Evolutionary conservation across 176 grass and related monocot genomes (phyloP), one percentile per base, ranked within the genome.

Genomic region (Secale cereale): DNA sequence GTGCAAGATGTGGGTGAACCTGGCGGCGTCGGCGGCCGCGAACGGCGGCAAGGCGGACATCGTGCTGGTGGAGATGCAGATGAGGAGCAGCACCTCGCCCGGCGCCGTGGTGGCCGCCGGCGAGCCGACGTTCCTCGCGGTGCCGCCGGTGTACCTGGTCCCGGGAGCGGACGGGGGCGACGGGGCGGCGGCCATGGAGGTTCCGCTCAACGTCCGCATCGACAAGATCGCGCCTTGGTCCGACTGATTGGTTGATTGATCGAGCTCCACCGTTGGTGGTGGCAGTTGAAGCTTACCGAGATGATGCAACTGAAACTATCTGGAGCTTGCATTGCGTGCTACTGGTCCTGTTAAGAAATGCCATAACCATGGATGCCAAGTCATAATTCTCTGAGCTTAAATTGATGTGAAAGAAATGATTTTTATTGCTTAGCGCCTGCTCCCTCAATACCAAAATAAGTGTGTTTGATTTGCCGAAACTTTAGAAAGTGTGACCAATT

Each of bases 1-100:
- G 27, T 87, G 86, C 80, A 67, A 78, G 50, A 64, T 87, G 25
- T 87, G 80, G 86, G 74, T 54, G 6, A 76, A 76, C 26, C 71
- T 5, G 46, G 59, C 14, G 20, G 19, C 35, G 16, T 26, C 63
- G 11, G 63, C 48, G 17, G 6, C 56, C 43, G 17, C 28, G 27
- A 66, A 22, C 40, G 62, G 61, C 26, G 28, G 20, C 62, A 67
- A 32, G 40, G 43, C 40, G 27, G 78, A 81, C 78, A 22, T 22
- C 3, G 23, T 67, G 39, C 63, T 67, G 62, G 76, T 82, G 79
- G 79, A 87, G 48, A 31, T 74, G 33, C 48, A 68, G 32, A 6
- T 87, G 62, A 26, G 59, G 33, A 87, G 85, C 79, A 69, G 45
- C 71, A 64, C 33, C 8, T 48, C 14, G 6, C 46, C 27, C 20